A percentile compares a stretch with the other conserved stretches of the same genome.
phyloP scores from a whole-genome alignment of 2,329 filamentous ascomycete species.

The Dryadomyces sulphureus region DNA sequence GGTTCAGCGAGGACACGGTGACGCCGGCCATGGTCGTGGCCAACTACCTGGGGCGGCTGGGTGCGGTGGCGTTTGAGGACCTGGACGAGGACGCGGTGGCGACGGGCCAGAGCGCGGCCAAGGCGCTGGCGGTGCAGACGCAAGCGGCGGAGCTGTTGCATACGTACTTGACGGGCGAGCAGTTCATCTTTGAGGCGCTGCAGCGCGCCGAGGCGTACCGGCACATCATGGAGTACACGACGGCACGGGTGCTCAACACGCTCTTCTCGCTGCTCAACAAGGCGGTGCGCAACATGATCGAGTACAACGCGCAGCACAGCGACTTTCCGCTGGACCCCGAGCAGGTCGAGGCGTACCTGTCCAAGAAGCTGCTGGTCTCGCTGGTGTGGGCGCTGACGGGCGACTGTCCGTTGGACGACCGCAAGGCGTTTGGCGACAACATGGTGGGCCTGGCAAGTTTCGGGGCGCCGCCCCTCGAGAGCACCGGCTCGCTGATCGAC shows the following conservation, averaged over 20 bases:
- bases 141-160: slow-evolving; percentile 69
- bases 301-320: slow-evolving; percentile 88
- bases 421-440: slow-evolving; percentile 79
- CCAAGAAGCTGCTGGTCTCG: slow-evolving; percentile 87
- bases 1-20: slow-evolving; percentile 98
- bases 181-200: slow-evolving; percentile 68
- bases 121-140: slow-evolving; percentile 63
- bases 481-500: slow-evolving; percentile 66
- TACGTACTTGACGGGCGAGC: slow-evolving; percentile 59
- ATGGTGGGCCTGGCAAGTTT: slow-evolving; percentile 72
- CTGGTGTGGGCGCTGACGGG: slow-evolving; percentile 93
- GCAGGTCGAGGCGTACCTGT: slow-evolving; percentile 75
- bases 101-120: slow-evolving; percentile 59
- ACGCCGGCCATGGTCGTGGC: slow-evolving; percentile 82
- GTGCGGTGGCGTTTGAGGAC: slow-evolving; percentile 78
- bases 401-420: slow-evolving; percentile 77
- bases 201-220: slow-evolving; percentile 62
- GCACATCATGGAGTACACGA: slow-evolving; percentile 98
- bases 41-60: slow-evolving; percentile 77
- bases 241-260: slow-evolving; percentile 78
- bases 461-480: slow-evolving; percentile 58
- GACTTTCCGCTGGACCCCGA: slow-evolving; percentile 89
- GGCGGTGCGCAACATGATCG: slow-evolving; percentile 76
- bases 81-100: slow-evolving; percentile 75
- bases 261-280: slow-evolving; percentile 95